These are phyloP conservation scores for Phalaenopsis aphrodite DNA, from an alignment of 106 monocot species.

Conservation along the genomic window DNA sequence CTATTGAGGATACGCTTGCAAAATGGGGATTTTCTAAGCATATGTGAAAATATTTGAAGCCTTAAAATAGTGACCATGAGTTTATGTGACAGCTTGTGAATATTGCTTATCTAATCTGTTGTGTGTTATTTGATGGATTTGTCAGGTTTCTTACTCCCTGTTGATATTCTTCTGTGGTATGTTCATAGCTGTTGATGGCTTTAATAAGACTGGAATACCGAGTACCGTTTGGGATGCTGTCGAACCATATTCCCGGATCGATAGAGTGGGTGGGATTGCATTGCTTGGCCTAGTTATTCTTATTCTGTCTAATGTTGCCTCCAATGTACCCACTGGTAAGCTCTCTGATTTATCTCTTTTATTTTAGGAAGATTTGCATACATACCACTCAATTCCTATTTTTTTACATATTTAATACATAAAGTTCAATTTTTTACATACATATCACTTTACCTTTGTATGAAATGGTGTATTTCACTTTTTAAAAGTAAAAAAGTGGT, in stretches of 20 bases:
- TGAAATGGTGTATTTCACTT: no score
- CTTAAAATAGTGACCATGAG: neutral
- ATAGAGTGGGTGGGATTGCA: conserved; percentile 5
- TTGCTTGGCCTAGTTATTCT: conserved; percentile 6
- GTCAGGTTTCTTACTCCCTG: conserved; percentile 8
- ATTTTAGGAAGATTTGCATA: no score
- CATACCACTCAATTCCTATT: no score
- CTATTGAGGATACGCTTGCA: no score
- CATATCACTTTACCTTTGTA: no score
- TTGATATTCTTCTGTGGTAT: conserved; percentile 2
- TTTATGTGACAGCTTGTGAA: neutral
- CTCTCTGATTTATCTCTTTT: neutral
- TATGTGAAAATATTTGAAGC: no score
- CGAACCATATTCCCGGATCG: conserved; percentile 2
- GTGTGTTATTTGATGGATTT: neutral
- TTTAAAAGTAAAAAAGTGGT: no score
- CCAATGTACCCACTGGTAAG: conserved; percentile 6
- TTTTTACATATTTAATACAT: no score
- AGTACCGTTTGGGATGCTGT: neutral
- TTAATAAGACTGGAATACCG: conserved; percentile 11
- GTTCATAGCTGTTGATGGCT: conserved; percentile 12
- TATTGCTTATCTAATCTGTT: neutral
- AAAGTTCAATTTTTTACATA: no score
- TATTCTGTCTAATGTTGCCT: conserved; percentile 6
- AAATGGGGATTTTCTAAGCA: no score